These are phyloP conservation scores for Cercospora sp. DNA, from an alignment of 2,329 filamentous ascomycete species.

Conservation along the genomic window DNA sequence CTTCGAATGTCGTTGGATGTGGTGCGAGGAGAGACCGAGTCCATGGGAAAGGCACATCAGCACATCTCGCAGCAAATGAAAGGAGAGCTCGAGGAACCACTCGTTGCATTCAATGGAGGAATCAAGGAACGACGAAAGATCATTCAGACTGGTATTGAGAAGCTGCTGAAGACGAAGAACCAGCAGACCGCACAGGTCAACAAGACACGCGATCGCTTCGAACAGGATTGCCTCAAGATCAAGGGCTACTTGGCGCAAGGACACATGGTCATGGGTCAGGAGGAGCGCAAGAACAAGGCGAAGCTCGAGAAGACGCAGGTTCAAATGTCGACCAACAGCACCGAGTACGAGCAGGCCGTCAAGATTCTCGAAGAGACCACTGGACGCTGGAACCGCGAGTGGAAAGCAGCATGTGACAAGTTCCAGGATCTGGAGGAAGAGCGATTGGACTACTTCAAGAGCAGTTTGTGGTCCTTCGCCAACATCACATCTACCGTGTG, in stretches of 20 bases:
- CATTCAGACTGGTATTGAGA: conserved; percentile 89
- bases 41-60: conserved; percentile 91
- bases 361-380: conserved; percentile 95
- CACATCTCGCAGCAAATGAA: conserved; percentile 93
- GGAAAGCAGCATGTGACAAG: conserved; percentile 96
- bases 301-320: conserved; percentile 99
- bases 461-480: conserved; percentile 95
- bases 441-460: conserved; percentile 93
- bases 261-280: conserved; percentile 99
- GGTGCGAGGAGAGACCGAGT: conserved; percentile 83
- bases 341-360: conserved; percentile 89
- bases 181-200: conserved; percentile 89
- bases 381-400: conserved; percentile 93
- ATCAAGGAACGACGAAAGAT: conserved; percentile 98
- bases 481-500: conserved; percentile 97
- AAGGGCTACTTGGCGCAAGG: conserved; percentile 98
- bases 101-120: conserved; percentile 85
- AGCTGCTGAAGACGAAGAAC: conserved; percentile 86
- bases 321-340: conserved; percentile 84
- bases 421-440: conserved; percentile 99
- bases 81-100: conserved; percentile 88
- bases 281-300: conserved; percentile 97
- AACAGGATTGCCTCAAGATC: conserved; percentile 97
- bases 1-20: conserved; percentile 83
- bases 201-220: conserved; percentile 92